Percentiles rank a stretch among this genome's conserved stretches.
Conservation (phyloP, 805 yeast species). For the Gaillardinia entomophila region DNA sequence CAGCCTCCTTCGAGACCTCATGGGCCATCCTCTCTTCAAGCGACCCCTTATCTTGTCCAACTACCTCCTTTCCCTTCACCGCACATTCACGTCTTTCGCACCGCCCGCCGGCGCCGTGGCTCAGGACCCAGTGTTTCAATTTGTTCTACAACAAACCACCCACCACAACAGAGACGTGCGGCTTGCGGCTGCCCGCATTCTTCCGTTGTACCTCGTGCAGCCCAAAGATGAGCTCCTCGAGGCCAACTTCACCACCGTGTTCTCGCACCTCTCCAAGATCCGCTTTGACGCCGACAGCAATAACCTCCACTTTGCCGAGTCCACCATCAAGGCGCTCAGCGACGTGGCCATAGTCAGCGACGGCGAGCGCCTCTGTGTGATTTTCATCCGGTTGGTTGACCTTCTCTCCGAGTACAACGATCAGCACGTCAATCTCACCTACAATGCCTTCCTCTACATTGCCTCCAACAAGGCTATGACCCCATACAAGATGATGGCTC, state of each 20-base stretch:
- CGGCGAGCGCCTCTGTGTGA: slow-evolving; percentile 64
- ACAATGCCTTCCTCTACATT: slow-evolving; percentile 54
- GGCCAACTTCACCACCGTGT: slow-evolving; percentile 38
- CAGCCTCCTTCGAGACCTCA: slow-evolving; percentile 16
- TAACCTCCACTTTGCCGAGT: slow-evolving; percentile 46
- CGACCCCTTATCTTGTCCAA: slow-evolving; percentile 29
- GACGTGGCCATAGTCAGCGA: slow-evolving; percentile 56
- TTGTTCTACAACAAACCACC: slow-evolving; percentile 37
- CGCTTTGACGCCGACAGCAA: slow-evolving; percentile 23
- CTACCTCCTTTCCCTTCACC: slow-evolving; percentile 42
- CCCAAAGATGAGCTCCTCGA: slow-evolving; percentile 32
- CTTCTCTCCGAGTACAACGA: slow-evolving; percentile 60
- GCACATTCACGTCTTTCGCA: slow-evolving; percentile 47
- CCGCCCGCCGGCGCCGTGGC: slow-evolving; percentile 34
- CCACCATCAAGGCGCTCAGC: slow-evolving; percentile 55
- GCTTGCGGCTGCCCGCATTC: slow-evolving; percentile 42
- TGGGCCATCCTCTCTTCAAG: slow-evolving; percentile 12
- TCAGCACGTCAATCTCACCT: slow-evolving; percentile 63
- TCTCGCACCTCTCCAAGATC: slow-evolving; percentile 37
- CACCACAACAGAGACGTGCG: slow-evolving; percentile 49
- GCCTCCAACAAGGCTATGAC: slow-evolving; percentile 54
- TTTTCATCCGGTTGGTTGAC: slow-evolving; percentile 60
- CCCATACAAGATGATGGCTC: slow-evolving; percentile 75
- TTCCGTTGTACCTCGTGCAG: slow-evolving; percentile 47
- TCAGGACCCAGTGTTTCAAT: slow-evolving; percentile 27